Conservation (phyloP, 768 basidiomycete genomes). For the Termitomyces sp. region DNA sequence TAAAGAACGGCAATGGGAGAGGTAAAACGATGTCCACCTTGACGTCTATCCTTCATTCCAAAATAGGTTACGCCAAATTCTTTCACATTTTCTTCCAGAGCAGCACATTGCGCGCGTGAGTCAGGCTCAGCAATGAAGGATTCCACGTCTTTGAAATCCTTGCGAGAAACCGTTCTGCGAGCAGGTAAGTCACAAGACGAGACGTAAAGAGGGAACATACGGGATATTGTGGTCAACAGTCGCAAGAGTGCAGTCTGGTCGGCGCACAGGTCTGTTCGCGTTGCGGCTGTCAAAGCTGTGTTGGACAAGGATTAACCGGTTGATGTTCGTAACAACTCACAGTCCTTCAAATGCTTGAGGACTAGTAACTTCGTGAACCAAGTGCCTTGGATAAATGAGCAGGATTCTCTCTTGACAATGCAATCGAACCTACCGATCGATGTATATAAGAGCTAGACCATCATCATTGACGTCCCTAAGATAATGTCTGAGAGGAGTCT, state of each 20-base stretch:
- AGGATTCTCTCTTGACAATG: neutral
- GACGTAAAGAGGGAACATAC: conserved; percentile 35
- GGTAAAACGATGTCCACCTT: conserved; percentile 43
- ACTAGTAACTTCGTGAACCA: conserved; percentile 90
- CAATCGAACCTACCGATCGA: conserved; percentile 53
- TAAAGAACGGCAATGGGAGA: neutral
- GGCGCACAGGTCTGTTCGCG: conserved; percentile 70
- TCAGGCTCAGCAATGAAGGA: conserved; percentile 82
- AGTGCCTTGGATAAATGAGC: conserved; percentile 30
- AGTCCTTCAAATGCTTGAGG: conserved; percentile 91
- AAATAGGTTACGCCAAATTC: conserved; percentile 92
- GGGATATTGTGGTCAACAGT: conserved; percentile 88
- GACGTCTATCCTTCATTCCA: conserved; percentile 83
- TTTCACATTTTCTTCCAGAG: conserved; percentile 85
- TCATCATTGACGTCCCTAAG: conserved; percentile 65
- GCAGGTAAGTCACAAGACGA: conserved; percentile 1
- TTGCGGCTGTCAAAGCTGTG: conserved; percentile 42
- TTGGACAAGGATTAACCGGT: conserved; percentile 8
- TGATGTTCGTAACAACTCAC: conserved; percentile 30
- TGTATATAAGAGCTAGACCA: conserved; percentile 78
- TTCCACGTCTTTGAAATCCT: conserved; percentile 64
- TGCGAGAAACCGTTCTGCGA: conserved; percentile 65
- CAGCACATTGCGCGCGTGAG: conserved; percentile 76
- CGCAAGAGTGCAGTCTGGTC: conserved; percentile 85
- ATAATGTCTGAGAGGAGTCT: conserved; percentile 7